phyloP scores from a whole-genome alignment of 2,329 filamentous ascomycete species.

The Curvularia hawaiiensis region DNA sequence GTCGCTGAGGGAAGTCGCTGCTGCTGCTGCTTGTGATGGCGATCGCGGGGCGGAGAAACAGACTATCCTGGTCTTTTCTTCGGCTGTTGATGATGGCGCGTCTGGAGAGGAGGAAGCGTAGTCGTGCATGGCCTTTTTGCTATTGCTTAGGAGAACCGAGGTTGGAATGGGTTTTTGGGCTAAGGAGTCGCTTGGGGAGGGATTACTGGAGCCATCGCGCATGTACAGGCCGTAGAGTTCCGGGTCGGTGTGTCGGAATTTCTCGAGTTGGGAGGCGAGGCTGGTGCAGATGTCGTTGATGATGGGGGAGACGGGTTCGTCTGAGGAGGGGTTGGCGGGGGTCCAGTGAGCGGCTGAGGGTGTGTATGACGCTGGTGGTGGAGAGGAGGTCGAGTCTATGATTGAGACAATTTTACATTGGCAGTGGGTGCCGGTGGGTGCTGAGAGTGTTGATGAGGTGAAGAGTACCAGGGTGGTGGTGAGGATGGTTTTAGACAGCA shows the following conservation, averaged over 20 bases:
- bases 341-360: slow-evolving; percentile 30
- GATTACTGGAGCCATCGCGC: slow-evolving; percentile 4
- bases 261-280: slow-evolving; percentile 35
- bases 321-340: slow-evolving; percentile 19
- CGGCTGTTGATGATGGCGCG: background rate
- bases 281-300: slow-evolving; percentile 26
- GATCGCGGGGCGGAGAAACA: slow-evolving; percentile 4
- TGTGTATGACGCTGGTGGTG: slow-evolving; percentile 22
- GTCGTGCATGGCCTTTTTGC: background rate
- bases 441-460: slow-evolving; percentile 18
- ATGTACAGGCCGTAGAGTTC: slow-evolving; percentile 37
- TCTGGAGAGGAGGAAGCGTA: background rate
- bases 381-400: slow-evolving; percentile 2
- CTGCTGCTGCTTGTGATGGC: slow-evolving; percentile 1
- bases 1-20: background rate
- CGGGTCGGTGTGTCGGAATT: slow-evolving; percentile 30
- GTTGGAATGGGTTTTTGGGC: slow-evolving; percentile 27
- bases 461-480: slow-evolving; percentile 21
- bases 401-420: slow-evolving; percentile 34
- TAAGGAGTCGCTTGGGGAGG: background rate
- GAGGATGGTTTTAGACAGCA: background rate
- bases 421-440: slow-evolving; percentile 36
- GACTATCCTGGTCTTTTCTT: slow-evolving; percentile 16
- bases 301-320: slow-evolving; percentile 1
- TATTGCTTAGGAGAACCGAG: slow-evolving; percentile 18